Evolutionary conservation across 352 stramenopile species (phyloP).

Genomic region (Phytophthora sansomeana): DNA sequence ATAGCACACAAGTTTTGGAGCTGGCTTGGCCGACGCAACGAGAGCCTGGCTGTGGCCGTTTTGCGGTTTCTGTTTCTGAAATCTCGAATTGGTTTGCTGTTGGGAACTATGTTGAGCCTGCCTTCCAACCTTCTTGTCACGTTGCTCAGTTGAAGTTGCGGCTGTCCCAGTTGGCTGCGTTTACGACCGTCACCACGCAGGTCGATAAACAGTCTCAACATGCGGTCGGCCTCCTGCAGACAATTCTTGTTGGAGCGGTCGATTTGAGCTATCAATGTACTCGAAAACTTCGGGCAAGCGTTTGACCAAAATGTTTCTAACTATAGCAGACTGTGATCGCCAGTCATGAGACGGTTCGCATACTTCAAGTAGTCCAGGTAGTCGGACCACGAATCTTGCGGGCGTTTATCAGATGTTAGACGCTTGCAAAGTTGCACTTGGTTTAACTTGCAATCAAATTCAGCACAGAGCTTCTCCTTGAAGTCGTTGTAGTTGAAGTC

Average conservation of each 20-base stretch:
- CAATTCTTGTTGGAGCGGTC: background rate
- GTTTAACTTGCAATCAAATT: constrained; percentile 21
- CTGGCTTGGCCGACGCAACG: constrained; percentile 1
- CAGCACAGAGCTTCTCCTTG: background rate
- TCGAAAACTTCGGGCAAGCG: constrained; percentile 8
- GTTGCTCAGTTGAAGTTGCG: too few species aligned
- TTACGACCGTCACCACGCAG: constrained; percentile 5
- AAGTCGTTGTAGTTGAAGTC: constrained; percentile 11
- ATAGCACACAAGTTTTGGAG: constrained; percentile 11
- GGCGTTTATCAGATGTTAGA: constrained; percentile 8
- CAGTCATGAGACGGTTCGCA: constrained; percentile 18
- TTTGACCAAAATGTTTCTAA: constrained; percentile 11
- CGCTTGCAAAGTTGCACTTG: constrained; percentile 20
- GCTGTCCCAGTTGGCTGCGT: background rate
- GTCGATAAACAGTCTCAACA: background rate
- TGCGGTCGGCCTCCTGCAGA: constrained; percentile 6
- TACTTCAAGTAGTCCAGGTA: constrained; percentile 25
- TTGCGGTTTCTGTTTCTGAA: background rate
- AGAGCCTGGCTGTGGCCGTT: background rate
- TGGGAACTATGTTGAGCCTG: background rate
- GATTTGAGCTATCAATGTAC: constrained; percentile 3
- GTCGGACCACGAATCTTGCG: constrained; percentile 19
- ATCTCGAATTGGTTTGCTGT: background rate
- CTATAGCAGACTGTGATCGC: constrained; percentile 8
- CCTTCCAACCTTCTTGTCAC: background rate